Evolutionary conservation across 352 stramenopile species (phyloP).

Genomic region (Globisporangium paroecandrum): DNA sequence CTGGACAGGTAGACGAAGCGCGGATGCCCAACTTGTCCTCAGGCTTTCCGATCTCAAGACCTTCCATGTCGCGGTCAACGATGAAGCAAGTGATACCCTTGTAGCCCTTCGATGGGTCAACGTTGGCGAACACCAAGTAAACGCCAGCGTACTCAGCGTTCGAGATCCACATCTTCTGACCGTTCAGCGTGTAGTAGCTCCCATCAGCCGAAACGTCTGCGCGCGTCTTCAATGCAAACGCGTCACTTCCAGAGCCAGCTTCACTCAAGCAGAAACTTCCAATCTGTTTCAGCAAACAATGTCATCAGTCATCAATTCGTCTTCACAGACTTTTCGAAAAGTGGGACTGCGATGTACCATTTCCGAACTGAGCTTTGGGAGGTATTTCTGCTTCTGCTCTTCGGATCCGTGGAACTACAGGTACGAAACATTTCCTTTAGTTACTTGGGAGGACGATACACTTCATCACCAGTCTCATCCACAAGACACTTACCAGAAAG

Average conservation of each 20-base stretch:
- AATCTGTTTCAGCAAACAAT: constrained; percentile 52
- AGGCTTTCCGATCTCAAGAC: constrained; percentile 91
- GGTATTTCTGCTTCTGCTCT: constrained; percentile 86
- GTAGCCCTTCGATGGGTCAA: constrained; percentile 90
- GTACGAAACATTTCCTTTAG: neutral
- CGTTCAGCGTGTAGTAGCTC: constrained; percentile 94
- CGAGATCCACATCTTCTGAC: constrained; percentile 98
- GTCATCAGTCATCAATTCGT: neutral
- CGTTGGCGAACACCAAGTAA: constrained; percentile 96
- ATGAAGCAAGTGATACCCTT: constrained; percentile 99
- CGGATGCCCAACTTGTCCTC: constrained; percentile 97
- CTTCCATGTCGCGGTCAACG: constrained; percentile 91
- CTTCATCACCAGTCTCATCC: neutral
- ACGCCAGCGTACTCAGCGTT: constrained; percentile 94
- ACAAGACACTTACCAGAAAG: constrained; percentile 57
- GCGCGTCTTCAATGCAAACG: constrained; percentile 94
- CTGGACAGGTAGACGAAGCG: constrained; percentile 93
- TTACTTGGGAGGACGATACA: neutral
- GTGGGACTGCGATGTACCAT: constrained; percentile 37
- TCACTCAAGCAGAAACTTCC: constrained; percentile 96
- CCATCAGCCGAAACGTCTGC: constrained; percentile 84
- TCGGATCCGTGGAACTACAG: constrained; percentile 62
- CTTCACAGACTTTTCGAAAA: neutral
- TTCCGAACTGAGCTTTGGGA: constrained; percentile 74
- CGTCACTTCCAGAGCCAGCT: constrained; percentile 92